These are phyloP conservation scores for Apiotrichum porosum DNA, from an alignment of 1,284 basidiomycete species.

Conservation along the genomic window DNA sequence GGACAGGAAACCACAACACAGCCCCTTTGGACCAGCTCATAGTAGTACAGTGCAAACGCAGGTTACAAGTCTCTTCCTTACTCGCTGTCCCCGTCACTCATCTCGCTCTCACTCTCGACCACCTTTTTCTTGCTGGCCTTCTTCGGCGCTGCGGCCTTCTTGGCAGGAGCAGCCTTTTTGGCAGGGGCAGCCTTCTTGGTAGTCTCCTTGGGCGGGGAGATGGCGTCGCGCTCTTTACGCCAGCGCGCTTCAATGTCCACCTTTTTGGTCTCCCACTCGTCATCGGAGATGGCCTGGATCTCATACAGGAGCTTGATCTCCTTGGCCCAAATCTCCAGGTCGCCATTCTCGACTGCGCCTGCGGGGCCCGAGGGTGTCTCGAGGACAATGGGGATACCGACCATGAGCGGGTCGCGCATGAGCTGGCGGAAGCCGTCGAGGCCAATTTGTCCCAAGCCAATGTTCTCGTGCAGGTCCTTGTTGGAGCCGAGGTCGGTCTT, in stretches of 20 bases:
- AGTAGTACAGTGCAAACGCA: too few species aligned
- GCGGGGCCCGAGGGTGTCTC: conserved; percentile 59
- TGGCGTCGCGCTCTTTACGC: conserved; percentile 34
- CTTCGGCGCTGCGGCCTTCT: conserved; percentile 14
- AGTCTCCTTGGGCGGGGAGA: conserved; percentile 41
- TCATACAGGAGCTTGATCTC: conserved; percentile 58
- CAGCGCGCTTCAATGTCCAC: conserved; percentile 33
- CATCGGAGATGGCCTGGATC: conserved; percentile 40
- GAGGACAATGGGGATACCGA: conserved; percentile 69
- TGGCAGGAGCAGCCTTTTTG: background rate
- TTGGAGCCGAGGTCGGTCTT: conserved; percentile 61
- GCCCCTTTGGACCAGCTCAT: too few species aligned
- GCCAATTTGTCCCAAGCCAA: conserved; percentile 71
- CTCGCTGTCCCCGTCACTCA: background rate
- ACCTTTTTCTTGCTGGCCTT: conserved; percentile 16
- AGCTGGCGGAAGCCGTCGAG: conserved; percentile 63
- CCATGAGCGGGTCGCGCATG: conserved; percentile 63
- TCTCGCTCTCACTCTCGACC: conserved; percentile 10
- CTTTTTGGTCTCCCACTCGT: conserved; percentile 36
- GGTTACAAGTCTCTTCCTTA: too few species aligned
- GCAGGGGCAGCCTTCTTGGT: conserved; percentile 23
- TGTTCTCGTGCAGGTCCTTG: conserved; percentile 76
- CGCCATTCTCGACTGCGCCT: conserved; percentile 29
- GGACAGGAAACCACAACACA: too few species aligned
- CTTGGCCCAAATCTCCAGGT: conserved; percentile 61